Conservation (phyloP, 2,329 filamentous ascomycete genomes). For the Xylariaceae sp. region DNA sequence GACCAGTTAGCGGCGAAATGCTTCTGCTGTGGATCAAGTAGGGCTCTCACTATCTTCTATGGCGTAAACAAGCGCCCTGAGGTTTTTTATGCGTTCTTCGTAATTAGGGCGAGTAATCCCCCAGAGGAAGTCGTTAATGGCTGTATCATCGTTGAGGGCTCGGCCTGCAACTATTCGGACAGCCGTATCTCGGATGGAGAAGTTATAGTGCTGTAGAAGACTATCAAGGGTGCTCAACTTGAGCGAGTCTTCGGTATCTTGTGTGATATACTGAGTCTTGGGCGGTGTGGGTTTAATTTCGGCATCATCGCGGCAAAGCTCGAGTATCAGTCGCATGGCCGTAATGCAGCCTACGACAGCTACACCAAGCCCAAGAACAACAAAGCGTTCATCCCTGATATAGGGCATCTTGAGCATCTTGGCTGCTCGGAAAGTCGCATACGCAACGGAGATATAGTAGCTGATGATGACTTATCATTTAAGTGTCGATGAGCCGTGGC, state of each 20-base stretch:
- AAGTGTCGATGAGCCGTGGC: no score
- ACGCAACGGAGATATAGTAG: not conserved
- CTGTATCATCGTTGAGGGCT: slow-evolving; percentile 54
- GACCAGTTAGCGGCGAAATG: slow-evolving; percentile 16
- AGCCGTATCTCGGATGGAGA: slow-evolving; percentile 66
- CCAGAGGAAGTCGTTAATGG: slow-evolving; percentile 49
- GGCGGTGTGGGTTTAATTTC: slow-evolving; percentile 62
- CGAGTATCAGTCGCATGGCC: slow-evolving; percentile 56
- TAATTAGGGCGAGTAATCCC: slow-evolving; percentile 58
- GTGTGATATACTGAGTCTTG: slow-evolving; percentile 69
- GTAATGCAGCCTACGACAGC: slow-evolving; percentile 56
- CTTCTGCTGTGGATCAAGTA: not conserved
- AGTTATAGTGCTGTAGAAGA: slow-evolving; percentile 67
- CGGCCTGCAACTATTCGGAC: slow-evolving; percentile 55
- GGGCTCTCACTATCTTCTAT: slow-evolving; percentile 41
- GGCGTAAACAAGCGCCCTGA: slow-evolving; percentile 54
- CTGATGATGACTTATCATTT: no score
- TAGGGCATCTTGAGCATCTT: slow-evolving; percentile 31
- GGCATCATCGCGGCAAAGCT: slow-evolving; percentile 58
- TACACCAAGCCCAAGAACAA: slow-evolving; percentile 52
- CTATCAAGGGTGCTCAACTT: slow-evolving; percentile 63
- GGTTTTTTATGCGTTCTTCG: slow-evolving; percentile 53
- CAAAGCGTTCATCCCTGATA: slow-evolving; percentile 48
- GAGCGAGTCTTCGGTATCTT: slow-evolving; percentile 70
- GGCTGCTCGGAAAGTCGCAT: not conserved